Percentiles rank a stretch among this genome's conserved stretches.
These are phyloP conservation scores for Russula sp. DNA, from an alignment of 768 basidiomycete genomes.

Conservation along the genomic window DNA sequence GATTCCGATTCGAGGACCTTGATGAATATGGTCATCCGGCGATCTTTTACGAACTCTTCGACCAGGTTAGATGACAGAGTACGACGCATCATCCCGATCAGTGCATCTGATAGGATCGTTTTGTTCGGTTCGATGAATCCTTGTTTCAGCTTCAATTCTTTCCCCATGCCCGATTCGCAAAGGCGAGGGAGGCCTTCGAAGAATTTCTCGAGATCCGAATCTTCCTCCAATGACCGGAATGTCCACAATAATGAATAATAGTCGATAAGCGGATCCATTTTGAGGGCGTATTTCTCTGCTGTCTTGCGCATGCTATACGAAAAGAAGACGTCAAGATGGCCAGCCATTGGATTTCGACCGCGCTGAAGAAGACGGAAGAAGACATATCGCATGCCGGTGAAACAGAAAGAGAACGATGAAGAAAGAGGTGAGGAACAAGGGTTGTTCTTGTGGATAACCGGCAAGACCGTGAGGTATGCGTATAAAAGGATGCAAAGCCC, in stretches of 20 bases:
- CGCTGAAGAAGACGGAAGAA: not conserved
- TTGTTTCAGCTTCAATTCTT: not conserved
- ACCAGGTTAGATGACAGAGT: constrained; percentile 14
- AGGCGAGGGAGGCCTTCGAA: constrained; percentile 17
- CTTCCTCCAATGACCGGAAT: constrained; percentile 14
- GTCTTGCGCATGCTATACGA: not conserved
- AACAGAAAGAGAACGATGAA: not conserved
- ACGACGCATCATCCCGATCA: constrained; percentile 13
- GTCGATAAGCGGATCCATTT: constrained; percentile 1
- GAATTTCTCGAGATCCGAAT: constrained; percentile 14
- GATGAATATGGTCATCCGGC: constrained; percentile 12
- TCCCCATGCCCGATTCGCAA: not conserved
- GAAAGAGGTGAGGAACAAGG: constrained; percentile 16
- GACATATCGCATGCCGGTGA: not conserved
- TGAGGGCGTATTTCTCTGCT: not conserved
- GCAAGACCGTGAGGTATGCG: constrained; percentile 20
- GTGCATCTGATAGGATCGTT: not conserved
- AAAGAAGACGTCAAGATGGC: not conserved
- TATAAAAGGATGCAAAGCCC: constrained; percentile 24
- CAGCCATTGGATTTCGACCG: not conserved
- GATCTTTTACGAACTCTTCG: not conserved
- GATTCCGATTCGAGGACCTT: not conserved
- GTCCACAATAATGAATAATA: constrained; percentile 10
- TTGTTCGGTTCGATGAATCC: not conserved
- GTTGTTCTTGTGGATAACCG: constrained; percentile 14